Evolutionary conservation across 208 protist species (phyloP), one percentile per base, ranked within the genome.

Genomic region (Trypanosoma conorhini): DNA sequence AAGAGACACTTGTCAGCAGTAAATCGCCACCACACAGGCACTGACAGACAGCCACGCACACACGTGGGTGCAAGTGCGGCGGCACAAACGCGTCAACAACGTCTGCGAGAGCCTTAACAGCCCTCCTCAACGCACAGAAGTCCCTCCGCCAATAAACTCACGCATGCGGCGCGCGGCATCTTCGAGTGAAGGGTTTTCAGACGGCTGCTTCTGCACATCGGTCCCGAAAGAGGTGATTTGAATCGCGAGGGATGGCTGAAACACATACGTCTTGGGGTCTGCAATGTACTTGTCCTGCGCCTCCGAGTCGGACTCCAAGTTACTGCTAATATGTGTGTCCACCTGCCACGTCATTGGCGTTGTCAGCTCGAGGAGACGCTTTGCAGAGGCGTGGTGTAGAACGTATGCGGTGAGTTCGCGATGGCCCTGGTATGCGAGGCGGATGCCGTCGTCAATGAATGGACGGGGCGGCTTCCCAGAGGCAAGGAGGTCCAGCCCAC

Each of bases 401-500:
- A 97, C 87, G 72, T 97, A 97, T 1, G 90, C 93, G 3, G 90
- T 97, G 5, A 97, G 86, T 80, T 97, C 93, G 9, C 93, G 86
- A 28, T 97, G 93, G 0, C 93, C 93, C 15, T 88, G 72, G 58
- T 96, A 97, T 8, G 93, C 93, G 8, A 78, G 78, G 1, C 93
- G 86, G 19, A 95, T 73, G 15, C 93, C 90, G 8, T 88, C 82
- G 40, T 87, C 89, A 15, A 97, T 66, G 66, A 87, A 96, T 1
- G 93, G 93, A 12, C 93, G 80, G 3, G 90, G 93, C 0, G 90
- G 87, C 72, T 96, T 97, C 0, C 77, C 89, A 30, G 63, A 51
- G 13, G 72, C 60, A 10, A 97, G 87, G 13, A 97, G 81, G 62
- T 97, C 93, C 8, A 97, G 76, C 1, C 93, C 93, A 21, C 93